A percentile compares a stretch with the other conserved stretches of the same genome.
Conservation (phyloP, 495 filamentous ascomycete genomes). For the Mycothermus thermophilus region DNA sequence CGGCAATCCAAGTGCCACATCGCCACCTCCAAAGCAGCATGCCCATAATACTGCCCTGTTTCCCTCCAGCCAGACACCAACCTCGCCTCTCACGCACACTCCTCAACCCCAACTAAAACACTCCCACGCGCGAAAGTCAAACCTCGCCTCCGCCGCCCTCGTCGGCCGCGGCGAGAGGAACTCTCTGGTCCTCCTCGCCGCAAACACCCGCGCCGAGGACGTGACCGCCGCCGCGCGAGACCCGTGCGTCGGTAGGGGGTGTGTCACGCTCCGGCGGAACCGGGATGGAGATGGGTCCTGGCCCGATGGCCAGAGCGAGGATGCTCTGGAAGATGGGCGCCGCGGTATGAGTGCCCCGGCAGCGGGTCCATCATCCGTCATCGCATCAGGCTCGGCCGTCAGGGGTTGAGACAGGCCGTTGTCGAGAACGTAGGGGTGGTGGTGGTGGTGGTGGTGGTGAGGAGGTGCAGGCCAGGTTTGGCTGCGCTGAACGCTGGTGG, state of each 20-base stretch:
- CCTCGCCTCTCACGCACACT: too few species aligned
- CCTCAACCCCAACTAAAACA: too few species aligned
- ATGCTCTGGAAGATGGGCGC: not conserved
- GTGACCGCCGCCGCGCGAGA: slow-evolving; percentile 1
- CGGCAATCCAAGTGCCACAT: too few species aligned
- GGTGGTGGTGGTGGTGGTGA: too few species aligned
- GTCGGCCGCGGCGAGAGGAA: slow-evolving; percentile 12
- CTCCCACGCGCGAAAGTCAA: slow-evolving; percentile 15
- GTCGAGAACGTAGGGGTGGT: slow-evolving; percentile 1
- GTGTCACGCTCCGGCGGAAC: not conserved
- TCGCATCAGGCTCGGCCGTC: slow-evolving; percentile 2
- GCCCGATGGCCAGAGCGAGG: not conserved
- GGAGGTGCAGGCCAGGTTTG: not conserved
- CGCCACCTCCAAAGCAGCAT: too few species aligned
- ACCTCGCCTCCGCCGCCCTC: slow-evolving; percentile 8
- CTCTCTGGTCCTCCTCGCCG: slow-evolving; percentile 12
- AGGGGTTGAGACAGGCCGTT: not conserved
- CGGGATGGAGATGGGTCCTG: not conserved
- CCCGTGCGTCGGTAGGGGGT: slow-evolving; percentile 1
- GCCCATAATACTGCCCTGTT: too few species aligned
- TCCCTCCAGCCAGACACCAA: too few species aligned
- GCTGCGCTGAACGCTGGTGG: not conserved
- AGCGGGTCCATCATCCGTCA: slow-evolving; percentile 2
- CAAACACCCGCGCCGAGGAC: too few species aligned
- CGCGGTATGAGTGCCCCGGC: too few species aligned